Evolutionary conservation across 2,329 filamentous ascomycete genomes (phyloP).

Genomic region (Cladosporium sp.): DNA sequence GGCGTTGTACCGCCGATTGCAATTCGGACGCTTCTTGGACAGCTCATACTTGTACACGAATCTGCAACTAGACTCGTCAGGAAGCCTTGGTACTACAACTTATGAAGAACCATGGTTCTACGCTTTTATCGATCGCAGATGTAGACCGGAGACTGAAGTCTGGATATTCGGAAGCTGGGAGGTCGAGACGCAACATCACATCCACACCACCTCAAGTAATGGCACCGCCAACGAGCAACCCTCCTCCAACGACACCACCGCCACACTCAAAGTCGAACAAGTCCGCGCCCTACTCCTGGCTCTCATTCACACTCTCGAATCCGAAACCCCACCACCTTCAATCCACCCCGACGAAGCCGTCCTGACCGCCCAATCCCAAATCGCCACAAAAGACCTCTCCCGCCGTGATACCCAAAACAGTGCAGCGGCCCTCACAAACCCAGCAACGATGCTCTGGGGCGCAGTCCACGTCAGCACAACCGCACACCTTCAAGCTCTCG

Average conservation of each 20-base stretch:
- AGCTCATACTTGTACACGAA: constrained; percentile 45
- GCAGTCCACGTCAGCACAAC: constrained; percentile 33
- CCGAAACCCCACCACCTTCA: constrained; percentile 8
- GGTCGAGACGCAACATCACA: neutral
- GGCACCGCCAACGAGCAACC: neutral
- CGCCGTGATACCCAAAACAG: neutral
- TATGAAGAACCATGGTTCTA: constrained; percentile 47
- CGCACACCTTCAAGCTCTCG: constrained; percentile 25
- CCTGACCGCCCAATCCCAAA: constrained; percentile 7
- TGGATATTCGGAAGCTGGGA: constrained; percentile 57
- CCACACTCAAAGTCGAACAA: neutral
- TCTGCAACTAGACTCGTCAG: neutral
- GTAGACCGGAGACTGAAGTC: constrained; percentile 63
- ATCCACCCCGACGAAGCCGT: constrained; percentile 6
- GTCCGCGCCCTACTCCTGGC: constrained; percentile 20
- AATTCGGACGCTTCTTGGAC: constrained; percentile 53
- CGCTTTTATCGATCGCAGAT: constrained; percentile 62
- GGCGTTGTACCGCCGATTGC: constrained; percentile 62
- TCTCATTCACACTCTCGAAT: constrained; percentile 23
- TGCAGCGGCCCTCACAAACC: constrained; percentile 24
- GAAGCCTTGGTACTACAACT: neutral
- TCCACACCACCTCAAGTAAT: neutral
- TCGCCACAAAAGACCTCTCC: constrained; percentile 8
- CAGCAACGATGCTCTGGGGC: constrained; percentile 33
- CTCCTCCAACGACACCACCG: neutral